Conservation (phyloP, 257 asterid species). For the Penstemon davidsonii region DNA sequence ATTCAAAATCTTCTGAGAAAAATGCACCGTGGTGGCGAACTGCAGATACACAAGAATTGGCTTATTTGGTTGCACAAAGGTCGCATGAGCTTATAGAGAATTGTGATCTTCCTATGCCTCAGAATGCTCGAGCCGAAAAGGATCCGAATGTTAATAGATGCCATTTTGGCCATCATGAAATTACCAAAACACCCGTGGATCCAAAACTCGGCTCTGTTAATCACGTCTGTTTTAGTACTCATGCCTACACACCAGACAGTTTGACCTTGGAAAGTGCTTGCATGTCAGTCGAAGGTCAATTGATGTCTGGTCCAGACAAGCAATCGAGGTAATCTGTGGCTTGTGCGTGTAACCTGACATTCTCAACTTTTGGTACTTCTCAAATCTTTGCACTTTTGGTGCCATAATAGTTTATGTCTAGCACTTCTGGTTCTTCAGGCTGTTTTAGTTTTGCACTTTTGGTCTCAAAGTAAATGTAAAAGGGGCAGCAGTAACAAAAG, state of each 20-base stretch:
- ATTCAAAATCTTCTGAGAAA: slow-evolving; percentile 44
- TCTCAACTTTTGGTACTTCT: not conserved
- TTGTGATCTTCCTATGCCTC: slow-evolving; percentile 89
- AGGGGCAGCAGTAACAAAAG: too few relatives aligned
- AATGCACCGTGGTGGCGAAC: slow-evolving; percentile 86
- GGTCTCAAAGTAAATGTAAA: too few relatives aligned
- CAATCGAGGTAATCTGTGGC: slow-evolving; percentile 42
- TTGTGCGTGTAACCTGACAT: not conserved
- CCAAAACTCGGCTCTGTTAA: slow-evolving; percentile 22
- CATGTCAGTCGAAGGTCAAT: slow-evolving; percentile 31
- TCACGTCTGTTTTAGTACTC: slow-evolving; percentile 8
- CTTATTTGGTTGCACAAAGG: slow-evolving; percentile 61
- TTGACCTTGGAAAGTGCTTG: slow-evolving; percentile 27
- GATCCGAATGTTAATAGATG: slow-evolving; percentile 30
- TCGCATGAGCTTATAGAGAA: slow-evolving; percentile 63
- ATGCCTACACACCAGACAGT: slow-evolving; percentile 21
- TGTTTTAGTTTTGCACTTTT: too few relatives aligned
- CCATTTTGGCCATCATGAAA: slow-evolving; percentile 27
- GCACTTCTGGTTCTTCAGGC: too few relatives aligned
- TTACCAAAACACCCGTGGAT: slow-evolving; percentile 26
- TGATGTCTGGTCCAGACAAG: slow-evolving; percentile 29
- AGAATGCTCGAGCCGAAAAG: slow-evolving; percentile 40
- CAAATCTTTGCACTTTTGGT: too few relatives aligned
- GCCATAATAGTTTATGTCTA: too few relatives aligned
- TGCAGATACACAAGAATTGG: slow-evolving; percentile 73